phyloP scores from a whole-genome alignment of 2,329 filamentous ascomycete species.

The Paecilomyces dactylethromorphus region DNA sequence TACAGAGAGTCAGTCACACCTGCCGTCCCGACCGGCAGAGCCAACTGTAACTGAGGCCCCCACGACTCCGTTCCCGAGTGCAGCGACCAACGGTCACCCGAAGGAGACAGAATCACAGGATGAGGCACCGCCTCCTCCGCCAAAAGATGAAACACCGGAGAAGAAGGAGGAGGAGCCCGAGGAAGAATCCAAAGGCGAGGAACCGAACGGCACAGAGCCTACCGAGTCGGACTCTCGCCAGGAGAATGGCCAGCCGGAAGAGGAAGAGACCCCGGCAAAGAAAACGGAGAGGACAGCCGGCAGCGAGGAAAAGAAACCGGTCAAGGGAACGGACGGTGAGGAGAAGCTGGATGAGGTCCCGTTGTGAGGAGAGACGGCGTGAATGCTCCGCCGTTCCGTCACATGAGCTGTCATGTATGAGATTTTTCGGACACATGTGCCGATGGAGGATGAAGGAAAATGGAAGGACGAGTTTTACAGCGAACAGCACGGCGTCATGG shows the following conservation, averaged over 20 bases:
- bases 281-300: not conserved
- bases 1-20: not conserved
- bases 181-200: not conserved
- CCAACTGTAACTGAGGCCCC: conserved; percentile 16
- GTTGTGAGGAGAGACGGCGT: not conserved
- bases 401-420: not conserved
- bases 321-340: conserved; percentile 25
- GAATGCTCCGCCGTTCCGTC: not conserved
- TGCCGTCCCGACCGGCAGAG: not conserved
- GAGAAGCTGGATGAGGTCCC: conserved; percentile 30
- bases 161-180: conserved; percentile 16
- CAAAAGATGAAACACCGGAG: conserved; percentile 9
- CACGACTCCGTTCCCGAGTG: conserved; percentile 28
- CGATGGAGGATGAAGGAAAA: not conserved
- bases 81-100: conserved; percentile 19
- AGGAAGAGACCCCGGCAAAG: not conserved
- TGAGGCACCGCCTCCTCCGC: conserved; percentile 17
- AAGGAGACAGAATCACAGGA: conserved; percentile 16
- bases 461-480: not conserved
- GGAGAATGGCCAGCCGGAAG: not conserved
- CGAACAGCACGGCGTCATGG: not conserved
- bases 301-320: conserved; percentile 16
- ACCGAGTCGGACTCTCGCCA: not conserved
- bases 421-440: not conserved
- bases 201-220: not conserved